Conservation (phyloP, 2,329 filamentous ascomycete species). For the Catunica adiposa region DNA sequence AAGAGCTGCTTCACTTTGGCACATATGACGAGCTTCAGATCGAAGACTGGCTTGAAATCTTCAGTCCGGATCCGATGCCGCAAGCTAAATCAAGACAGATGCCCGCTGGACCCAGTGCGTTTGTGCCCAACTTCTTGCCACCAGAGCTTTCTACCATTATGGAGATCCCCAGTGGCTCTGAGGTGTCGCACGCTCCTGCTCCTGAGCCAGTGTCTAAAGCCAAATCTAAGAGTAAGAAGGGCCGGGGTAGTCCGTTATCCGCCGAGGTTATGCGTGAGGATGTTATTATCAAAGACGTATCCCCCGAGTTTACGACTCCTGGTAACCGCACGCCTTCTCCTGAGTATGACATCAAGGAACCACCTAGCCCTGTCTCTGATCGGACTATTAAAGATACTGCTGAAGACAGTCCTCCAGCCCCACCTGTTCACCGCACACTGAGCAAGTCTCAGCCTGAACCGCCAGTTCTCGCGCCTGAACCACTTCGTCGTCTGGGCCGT, state of each 20-base stretch:
- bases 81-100: constrained; percentile 23
- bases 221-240: constrained; percentile 13
- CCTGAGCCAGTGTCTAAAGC: constrained; percentile 6
- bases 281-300: neutral
- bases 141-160: constrained; percentile 12
- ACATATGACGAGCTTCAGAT: constrained; percentile 63
- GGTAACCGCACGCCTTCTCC: neutral
- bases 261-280: neutral
- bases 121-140: constrained; percentile 1
- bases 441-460: constrained; percentile 5
- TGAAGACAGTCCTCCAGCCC: constrained; percentile 12
- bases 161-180: constrained; percentile 11
- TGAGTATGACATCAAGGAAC: constrained; percentile 17
- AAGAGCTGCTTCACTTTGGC: constrained; percentile 63
- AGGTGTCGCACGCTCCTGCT: neutral
- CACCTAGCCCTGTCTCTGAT: constrained; percentile 14
- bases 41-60: constrained; percentile 72
- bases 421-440: constrained; percentile 13
- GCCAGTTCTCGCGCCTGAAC: constrained; percentile 10
- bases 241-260: constrained; percentile 7
- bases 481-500: constrained; percentile 35
- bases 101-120: constrained; percentile 18
- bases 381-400: constrained; percentile 4
- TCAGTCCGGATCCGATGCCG: constrained; percentile 38
- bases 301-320: neutral